Base-by-base conservation (phyloP, 1,284 basidiomycete genomes). In the Athelia sp. region DNA sequence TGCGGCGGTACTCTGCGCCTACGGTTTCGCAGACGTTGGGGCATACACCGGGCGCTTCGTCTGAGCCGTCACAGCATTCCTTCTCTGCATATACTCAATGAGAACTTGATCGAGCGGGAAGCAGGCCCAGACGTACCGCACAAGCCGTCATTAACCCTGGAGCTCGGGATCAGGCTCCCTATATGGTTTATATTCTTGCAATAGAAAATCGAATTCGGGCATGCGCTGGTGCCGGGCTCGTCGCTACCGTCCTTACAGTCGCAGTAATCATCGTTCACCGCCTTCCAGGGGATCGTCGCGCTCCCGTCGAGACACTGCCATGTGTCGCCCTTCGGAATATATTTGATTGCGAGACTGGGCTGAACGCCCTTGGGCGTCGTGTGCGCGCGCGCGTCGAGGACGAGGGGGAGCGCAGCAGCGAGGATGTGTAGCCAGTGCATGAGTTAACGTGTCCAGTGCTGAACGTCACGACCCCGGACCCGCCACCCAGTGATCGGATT, bases 31-130 rank as follows among this genome's bases (percentile, higher is more conserved):
- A 99, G 4, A 70, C 70, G 64, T 98, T 84, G 18, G 79, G 74
- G 63, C 96, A 99, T 11, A 86, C 73, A 3, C 92, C 92, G 8
- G 79, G 64, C 3, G 69, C 73, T 67, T 99, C 96, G 65, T 99
- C 96, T 0, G 92, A 92, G n/a, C 97, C 97, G 62, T 99, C 96
- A 64, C 96, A 99, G 64, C 97, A 99, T 62, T 94, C 85, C 2
- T 82, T 78, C 62, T 99, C 93, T 95, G 26, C 26, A 29, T 13
- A 60, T 40, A 40, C 36, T 40, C 8, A 15, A 22, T 40, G 8
- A 18, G 17, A 40, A 22, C 21, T 23, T 19, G 35, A 26, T 34
- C 19, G 19, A 18, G 40, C 42, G 8, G 22, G 35, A n/a, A 26
- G 19, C 17, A 15, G 13, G n/a, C 2, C 22, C 4, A 11, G 6